Conservation (phyloP, 179 eudicot genomes). For the Actinidia chinensis region DNA sequence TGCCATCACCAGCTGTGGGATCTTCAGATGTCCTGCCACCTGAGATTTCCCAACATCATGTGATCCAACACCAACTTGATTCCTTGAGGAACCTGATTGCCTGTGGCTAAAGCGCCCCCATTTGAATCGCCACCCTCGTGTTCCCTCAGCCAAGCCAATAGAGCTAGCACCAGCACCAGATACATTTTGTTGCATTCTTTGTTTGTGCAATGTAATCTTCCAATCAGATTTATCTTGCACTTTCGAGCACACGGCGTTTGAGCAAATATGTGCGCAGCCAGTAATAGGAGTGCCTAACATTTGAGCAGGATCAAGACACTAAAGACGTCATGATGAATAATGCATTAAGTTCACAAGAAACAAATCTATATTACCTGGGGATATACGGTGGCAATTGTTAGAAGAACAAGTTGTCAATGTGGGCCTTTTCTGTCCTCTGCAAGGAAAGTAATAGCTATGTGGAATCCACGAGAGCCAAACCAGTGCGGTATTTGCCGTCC, state of each 20-base stretch:
- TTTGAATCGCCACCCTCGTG: slow-evolving; percentile 57
- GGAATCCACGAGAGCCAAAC: slow-evolving; percentile 99
- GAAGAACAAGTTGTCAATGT: slow-evolving; percentile 88
- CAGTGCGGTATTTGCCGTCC: slow-evolving; percentile 94
- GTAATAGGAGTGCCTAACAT: slow-evolving; percentile 86
- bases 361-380: slow-evolving; percentile 66
- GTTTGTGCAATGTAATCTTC: slow-evolving; percentile 92
- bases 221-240: slow-evolving; percentile 93
- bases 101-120: slow-evolving; percentile 49
- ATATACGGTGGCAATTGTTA: slow-evolving; percentile 85
- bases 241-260: slow-evolving; percentile 98
- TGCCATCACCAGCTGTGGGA: slow-evolving; percentile 55
- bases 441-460: slow-evolving; percentile 87
- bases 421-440: slow-evolving; percentile 94
- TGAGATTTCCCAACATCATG: slow-evolving; percentile 76
- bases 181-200: slow-evolving; percentile 87
- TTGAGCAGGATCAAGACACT: slow-evolving; percentile 7
- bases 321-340: background rate
- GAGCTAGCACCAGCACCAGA: slow-evolving; percentile 52
- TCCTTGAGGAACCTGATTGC: slow-evolving; percentile 73
- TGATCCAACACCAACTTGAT: slow-evolving; percentile 52
- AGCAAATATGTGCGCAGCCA: slow-evolving; percentile 98
- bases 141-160: slow-evolving; percentile 54
- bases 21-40: slow-evolving; percentile 82
- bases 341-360: background rate